A percentile compares a stretch with the other conserved stretches of the same genome.
Evolutionary conservation across 306 rosid species (phyloP).

Genomic region (Trichosanthes truncata): DNA sequence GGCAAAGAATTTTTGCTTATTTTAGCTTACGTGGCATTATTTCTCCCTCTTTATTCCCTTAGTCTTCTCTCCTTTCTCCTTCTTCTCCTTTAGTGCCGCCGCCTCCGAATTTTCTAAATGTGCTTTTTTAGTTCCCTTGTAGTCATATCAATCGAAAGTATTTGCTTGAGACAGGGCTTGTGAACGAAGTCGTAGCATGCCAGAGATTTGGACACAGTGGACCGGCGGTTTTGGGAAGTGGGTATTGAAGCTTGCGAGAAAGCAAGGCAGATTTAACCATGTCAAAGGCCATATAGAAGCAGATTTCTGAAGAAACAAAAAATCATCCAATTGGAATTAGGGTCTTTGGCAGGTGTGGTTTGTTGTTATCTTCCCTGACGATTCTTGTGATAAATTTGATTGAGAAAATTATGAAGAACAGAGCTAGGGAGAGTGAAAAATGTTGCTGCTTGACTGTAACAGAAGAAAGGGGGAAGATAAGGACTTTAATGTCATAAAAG

Average conservation of each 20-base stretch:
- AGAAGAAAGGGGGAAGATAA: too few relatives aligned
- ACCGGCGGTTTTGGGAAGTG: conserved; percentile 54
- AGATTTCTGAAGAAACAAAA: conserved; percentile 48
- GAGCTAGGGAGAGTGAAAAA: conserved; percentile 50
- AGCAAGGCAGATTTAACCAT: conserved; percentile 51
- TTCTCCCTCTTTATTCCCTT: too few relatives aligned
- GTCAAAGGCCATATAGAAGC: conserved; percentile 61
- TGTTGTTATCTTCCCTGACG: background rate
- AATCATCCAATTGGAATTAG: conserved; percentile 40
- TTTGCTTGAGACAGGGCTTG: too few relatives aligned
- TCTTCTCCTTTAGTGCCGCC: too few relatives aligned
- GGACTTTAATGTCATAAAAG: too few relatives aligned
- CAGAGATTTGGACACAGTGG: conserved; percentile 47
- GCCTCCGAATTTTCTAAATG: too few relatives aligned
- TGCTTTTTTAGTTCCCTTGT: too few relatives aligned
- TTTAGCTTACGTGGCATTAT: too few relatives aligned
- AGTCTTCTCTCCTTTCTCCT: too few relatives aligned
- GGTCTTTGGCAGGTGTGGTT: conserved; percentile 7
- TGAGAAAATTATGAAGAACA: conserved; percentile 46
- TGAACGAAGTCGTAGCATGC: conserved; percentile 53
- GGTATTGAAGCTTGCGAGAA: conserved; percentile 41
- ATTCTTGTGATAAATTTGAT: conserved; percentile 20
- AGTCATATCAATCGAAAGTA: too few relatives aligned
- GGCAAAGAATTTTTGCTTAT: too few relatives aligned
- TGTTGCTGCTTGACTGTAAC: too few relatives aligned